phyloP scores from a whole-genome alignment of 2,329 filamentous ascomycete genomes.

The Raffaelea deltoideospora region DNA sequence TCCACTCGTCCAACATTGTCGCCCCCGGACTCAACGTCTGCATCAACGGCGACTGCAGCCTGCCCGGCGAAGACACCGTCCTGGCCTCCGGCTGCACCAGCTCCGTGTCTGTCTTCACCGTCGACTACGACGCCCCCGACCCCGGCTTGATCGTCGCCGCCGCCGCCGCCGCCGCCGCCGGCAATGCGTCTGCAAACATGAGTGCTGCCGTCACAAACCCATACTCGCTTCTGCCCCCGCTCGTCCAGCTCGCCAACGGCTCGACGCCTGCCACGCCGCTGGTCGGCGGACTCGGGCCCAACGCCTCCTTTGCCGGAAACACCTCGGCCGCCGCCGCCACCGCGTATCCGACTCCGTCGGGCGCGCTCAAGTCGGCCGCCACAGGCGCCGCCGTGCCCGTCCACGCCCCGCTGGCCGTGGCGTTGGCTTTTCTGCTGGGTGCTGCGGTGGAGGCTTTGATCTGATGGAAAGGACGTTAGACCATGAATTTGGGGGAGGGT shows the following conservation, averaged over 20 bases:
- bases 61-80: constrained; percentile 6
- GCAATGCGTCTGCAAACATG: background rate
- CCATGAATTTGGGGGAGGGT: no score
- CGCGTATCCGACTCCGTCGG: background rate
- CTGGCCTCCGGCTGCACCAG: constrained; percentile 8
- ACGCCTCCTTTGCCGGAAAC: constrained; percentile 4
- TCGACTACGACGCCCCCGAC: constrained; percentile 10
- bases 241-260: constrained; percentile 6
- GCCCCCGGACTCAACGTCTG: constrained; percentile 4
- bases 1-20: constrained; percentile 4
- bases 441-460: no score
- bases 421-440: no score
- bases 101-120: constrained; percentile 9
- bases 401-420: no score
- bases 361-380: no score
- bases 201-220: background rate
- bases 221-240: constrained; percentile 3
- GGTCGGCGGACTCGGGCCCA: constrained; percentile 6
- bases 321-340: background rate
- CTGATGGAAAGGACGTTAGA: no score
- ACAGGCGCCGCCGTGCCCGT: no score
- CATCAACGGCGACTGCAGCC: constrained; percentile 8
- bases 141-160: no score
- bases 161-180: no score
- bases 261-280: no score